phyloP scores from a whole-genome alignment of 2,329 filamentous ascomycete genomes.

The Fusarium xylarioides region DNA sequence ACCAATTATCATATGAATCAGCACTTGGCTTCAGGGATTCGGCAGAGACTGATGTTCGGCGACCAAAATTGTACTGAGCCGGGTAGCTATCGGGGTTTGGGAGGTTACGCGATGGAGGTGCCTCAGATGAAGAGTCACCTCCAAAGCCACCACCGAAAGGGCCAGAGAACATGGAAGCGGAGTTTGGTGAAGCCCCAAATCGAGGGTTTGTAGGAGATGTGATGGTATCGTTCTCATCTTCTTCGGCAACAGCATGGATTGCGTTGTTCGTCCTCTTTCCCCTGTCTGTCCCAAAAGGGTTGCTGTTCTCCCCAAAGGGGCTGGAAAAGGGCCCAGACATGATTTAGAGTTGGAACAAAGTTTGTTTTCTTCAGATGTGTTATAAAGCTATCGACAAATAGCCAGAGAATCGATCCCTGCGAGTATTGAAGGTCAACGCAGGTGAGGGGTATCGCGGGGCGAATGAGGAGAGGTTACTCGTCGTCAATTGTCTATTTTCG shows the following conservation, averaged over 20 bases:
- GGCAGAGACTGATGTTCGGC: slow-evolving; percentile 94
- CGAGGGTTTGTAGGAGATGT: slow-evolving; percentile 76
- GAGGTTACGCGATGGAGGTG: slow-evolving; percentile 57
- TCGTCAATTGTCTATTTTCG: slow-evolving; percentile 71
- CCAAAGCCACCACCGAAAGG: slow-evolving; percentile 58
- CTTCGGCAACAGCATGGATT: slow-evolving; percentile 74
- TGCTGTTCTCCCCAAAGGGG: slow-evolving; percentile 68
- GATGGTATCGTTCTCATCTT: slow-evolving; percentile 81
- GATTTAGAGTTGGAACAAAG: slow-evolving; percentile 37
- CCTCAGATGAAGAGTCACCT: slow-evolving; percentile 58
- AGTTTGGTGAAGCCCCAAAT: slow-evolving; percentile 58
- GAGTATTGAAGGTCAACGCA: slow-evolving; percentile 75
- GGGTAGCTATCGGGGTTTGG: slow-evolving; percentile 78
- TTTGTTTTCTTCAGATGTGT: background rate
- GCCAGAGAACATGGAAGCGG: slow-evolving; percentile 53
- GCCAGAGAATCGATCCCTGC: slow-evolving; percentile 53
- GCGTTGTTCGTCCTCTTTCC: slow-evolving; percentile 41
- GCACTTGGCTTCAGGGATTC: slow-evolving; percentile 93
- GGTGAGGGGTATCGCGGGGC: slow-evolving; percentile 72
- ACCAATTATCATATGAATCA: slow-evolving; percentile 87
- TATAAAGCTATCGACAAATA: slow-evolving; percentile 7
- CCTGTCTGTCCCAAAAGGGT: slow-evolving; percentile 39
- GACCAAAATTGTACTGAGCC: slow-evolving; percentile 90
- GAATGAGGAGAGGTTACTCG: slow-evolving; percentile 63
- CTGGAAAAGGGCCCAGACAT: slow-evolving; percentile 86